Base-by-base conservation (phyloP, 495 filamentous ascomycete species). In the Aspergillus sclerotiicarbonarius region DNA sequence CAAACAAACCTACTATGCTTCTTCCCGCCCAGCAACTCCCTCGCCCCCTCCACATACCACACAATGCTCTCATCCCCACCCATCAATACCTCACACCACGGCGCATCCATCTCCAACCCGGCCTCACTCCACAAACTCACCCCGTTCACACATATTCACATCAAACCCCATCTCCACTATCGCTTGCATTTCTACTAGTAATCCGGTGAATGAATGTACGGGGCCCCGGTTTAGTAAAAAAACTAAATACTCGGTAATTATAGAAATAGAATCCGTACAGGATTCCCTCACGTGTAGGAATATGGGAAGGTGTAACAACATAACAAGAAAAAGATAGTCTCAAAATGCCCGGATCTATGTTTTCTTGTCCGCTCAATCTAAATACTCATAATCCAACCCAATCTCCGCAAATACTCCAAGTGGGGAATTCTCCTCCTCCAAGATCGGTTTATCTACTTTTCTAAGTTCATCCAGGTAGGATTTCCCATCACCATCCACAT, bases 361-460 rank as follows among this genome's bases (percentile, higher is more conserved):
- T 19, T 58, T 54, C 51, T 69, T 69, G 48, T 71, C 63, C 1
- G 70, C 64, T 5, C 64, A 61, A 4, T 66, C 57, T 2, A 72
- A 57, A 49, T 69, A 71, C 12, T 63, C 64, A 19, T 71, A 72
- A n/a, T 71, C 68, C 2, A 72, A 55, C 0, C 66, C 68, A 33
- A 72, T 72, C 45, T 72, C 66, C 0, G 66, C 68, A 39, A 69
- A 72, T 4, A 66, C 68, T 5, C 65, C 70, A 0, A 72, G 59
- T 1, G 62, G 63, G 0, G 67, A 65, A 5, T 58, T 46, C 0
- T 31, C 20, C 5, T 66, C 57, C 0, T 55, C 58, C 0, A 62
- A 39, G 0, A 72, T 58, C 3, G 19, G 39, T 19, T 61, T 33
- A 6, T 53, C 67, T 0, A 69, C 19, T 8, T 56, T 20, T 8